phyloP scores from a whole-genome alignment of 257 asterid species.

The Fraxinus quadrangulata region DNA sequence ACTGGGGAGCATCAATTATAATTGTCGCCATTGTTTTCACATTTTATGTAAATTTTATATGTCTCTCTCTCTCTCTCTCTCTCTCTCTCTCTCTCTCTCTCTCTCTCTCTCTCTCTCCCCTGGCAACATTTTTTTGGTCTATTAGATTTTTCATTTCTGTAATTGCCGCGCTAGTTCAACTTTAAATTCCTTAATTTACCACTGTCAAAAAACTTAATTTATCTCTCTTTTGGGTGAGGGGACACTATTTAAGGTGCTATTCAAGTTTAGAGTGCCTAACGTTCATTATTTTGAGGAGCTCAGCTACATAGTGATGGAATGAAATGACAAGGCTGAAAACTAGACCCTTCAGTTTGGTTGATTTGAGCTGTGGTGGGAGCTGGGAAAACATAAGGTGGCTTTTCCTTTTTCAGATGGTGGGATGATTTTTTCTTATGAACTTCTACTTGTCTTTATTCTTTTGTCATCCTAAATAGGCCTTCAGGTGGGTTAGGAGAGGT shows the following conservation, averaged over 20 bases:
- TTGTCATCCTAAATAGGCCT: background rate
- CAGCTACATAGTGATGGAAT: background rate
- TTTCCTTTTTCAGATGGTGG: background rate
- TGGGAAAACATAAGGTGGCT: background rate
- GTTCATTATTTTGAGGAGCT: background rate
- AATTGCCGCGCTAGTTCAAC: background rate
- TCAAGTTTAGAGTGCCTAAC: background rate
- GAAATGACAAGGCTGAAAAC: background rate
- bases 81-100: too few relatives aligned
- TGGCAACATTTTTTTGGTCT: background rate
- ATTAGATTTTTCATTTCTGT: background rate
- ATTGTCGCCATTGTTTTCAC: conserved; percentile 66
- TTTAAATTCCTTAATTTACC: background rate
- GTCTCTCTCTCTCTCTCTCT: conserved; percentile 16
- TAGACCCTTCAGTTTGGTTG: background rate
- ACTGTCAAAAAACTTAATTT: background rate
- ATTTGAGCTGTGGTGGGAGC: background rate
- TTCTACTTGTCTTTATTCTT: background rate
- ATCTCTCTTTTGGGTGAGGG: background rate
- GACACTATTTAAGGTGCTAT: background rate
- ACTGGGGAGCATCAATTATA: conserved; percentile 76
- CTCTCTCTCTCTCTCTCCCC: conserved; percentile 10
- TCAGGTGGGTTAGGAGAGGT: background rate
- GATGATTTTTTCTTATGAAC: background rate
- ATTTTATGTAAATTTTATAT: conserved; percentile 69